Conservation (phyloP, 306 rosid species). For the Hippophae rhamnoides region DNA sequence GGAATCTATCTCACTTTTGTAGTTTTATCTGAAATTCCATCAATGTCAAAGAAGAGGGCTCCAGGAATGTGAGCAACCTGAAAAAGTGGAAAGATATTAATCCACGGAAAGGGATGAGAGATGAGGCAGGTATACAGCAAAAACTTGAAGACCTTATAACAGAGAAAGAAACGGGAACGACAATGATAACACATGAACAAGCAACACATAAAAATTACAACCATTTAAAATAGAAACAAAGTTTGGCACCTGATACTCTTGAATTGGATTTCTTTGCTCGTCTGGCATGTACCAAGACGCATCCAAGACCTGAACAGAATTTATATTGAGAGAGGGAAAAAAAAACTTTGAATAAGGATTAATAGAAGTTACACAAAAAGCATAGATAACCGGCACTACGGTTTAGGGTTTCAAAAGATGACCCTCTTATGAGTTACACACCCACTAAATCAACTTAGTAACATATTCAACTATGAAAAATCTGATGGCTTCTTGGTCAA, state of each 20-base stretch:
- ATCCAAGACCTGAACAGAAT: conserved; percentile 62
- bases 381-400: background rate
- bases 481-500: too few relatives aligned
- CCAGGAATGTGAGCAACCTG: conserved; percentile 99
- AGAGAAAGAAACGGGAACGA: too few relatives aligned
- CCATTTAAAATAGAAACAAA: conserved; percentile 1
- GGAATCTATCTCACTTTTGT: conserved; percentile 47
- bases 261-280: conserved; percentile 91
- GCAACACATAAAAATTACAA: background rate
- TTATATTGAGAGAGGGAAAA: conserved; percentile 3
- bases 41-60: conserved; percentile 92
- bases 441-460: too few relatives aligned
- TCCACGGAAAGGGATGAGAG: background rate
- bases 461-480: too few relatives aligned
- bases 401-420: too few relatives aligned
- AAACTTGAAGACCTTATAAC: too few relatives aligned
- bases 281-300: conserved; percentile 99
- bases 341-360: background rate
- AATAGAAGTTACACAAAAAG: background rate
- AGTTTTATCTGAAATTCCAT: conserved; percentile 70
- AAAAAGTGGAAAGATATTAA: conserved; percentile 11
- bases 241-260: conserved; percentile 77
- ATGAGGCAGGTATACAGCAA: background rate
- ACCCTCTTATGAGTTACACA: too few relatives aligned
- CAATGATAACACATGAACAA: background rate